Conservation (phyloP, 164 flowering plant genomes). For the Paratinospora sagittata region DNA sequence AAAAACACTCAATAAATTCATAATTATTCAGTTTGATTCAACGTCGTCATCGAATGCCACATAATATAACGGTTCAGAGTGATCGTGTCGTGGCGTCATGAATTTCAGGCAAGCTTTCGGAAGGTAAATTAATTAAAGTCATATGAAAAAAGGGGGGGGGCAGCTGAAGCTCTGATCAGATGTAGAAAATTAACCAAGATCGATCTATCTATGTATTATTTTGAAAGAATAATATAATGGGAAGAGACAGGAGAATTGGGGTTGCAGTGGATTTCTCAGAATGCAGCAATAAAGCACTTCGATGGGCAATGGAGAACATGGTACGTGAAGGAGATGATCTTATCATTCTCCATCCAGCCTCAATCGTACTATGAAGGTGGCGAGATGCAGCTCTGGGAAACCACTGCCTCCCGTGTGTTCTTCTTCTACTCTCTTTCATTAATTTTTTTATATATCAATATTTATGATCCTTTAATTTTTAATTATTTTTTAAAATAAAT, state of each 20-base stretch:
- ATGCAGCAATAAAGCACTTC: slow-evolving; percentile 66
- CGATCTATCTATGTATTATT: background rate
- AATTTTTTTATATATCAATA: too few species aligned
- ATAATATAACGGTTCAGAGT: too few species aligned
- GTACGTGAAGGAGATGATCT: slow-evolving; percentile 63
- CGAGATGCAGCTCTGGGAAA: slow-evolving; percentile 88
- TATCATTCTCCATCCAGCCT: slow-evolving; percentile 52
- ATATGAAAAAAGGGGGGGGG: too few species aligned
- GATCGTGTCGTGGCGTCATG: background rate
- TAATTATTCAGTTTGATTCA: too few species aligned
- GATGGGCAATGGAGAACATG: slow-evolving; percentile 74
- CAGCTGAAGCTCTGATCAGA: too few species aligned
- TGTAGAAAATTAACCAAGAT: background rate
- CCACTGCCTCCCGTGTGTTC: slow-evolving; percentile 79
- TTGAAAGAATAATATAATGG: slow-evolving; percentile 35
- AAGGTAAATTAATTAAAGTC: too few species aligned
- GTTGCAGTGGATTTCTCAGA: slow-evolving; percentile 87
- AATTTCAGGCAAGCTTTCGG: background rate
- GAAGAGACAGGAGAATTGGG: slow-evolving; percentile 50
- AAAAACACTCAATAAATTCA: too few species aligned
- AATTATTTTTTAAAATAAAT: too few species aligned
- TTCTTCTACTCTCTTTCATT: too few species aligned
- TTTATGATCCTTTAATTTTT: background rate
- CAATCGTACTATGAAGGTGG: slow-evolving; percentile 52
- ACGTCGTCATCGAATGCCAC: too few species aligned